Evolutionary conservation across 2,329 filamentous ascomycete species (phyloP), one percentile per base, ranked within the genome.

Genomic region (Mycosphaerella sp.): DNA sequence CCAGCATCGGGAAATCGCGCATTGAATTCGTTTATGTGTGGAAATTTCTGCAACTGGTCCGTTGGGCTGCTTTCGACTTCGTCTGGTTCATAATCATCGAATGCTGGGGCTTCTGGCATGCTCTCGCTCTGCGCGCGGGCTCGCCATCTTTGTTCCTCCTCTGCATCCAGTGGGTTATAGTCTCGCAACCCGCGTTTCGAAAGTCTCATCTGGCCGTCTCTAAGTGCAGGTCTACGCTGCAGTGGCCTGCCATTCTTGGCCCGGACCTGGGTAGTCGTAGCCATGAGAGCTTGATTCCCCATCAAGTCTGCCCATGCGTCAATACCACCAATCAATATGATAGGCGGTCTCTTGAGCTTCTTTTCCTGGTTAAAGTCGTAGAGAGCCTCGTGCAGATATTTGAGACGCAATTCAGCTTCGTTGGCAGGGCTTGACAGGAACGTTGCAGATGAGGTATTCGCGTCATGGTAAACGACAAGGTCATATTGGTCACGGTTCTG

Each of bases 391-490:
- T 86, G 82, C 10, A 98, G 74, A 13, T 83, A 83, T 57, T 83
- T 76, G 16, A 96, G 69, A n/a, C 82, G 79, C 17, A 54, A 50
- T 50, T 75, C 71, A 6, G 62, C 61, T 32, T 72, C 68, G 14
- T 62, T 69, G 1, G 59, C 63, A 6, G 75, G 73, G 18, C 73
- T 70, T 14, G 71, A 73, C 34, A 79, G 70, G 61, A 78, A 94
- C 61, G 57, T 73, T 59, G 69, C 78, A 52, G 63, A 87, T 75
- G 66, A 77, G 55, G 80, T 83, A 12, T 67, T 70, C 58, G 91
- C 79, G 67, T 98, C 89, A 66, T 97, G 95, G 62, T 94, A 93
- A 0, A 98, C 87, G 9, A 98, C 79, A 37, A 96, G 71, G 59
- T 97, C 89, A 61, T 86, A 95, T 50, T 85, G 77, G 57, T 90